Evolutionary conservation across 75 land plant species (phyloP).

Genomic region (Selaginella moellendorffii): DNA sequence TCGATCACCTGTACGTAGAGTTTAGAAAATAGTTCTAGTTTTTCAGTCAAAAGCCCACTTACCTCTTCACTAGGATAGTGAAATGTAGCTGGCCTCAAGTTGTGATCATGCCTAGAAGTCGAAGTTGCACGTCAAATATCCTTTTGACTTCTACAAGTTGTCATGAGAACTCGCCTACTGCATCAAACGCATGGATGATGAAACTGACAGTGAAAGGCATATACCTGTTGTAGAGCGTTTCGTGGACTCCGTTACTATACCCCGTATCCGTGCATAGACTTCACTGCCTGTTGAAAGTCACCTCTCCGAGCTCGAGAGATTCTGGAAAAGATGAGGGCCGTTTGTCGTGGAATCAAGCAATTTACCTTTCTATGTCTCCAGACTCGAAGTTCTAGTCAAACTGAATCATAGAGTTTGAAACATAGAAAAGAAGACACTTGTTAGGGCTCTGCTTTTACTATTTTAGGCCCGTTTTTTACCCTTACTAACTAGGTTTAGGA

Average conservation of each 20-base stretch:
- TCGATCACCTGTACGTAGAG: constrained; percentile 43
- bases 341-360: constrained; percentile 77
- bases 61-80: constrained; percentile 94
- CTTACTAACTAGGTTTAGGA: too few species aligned
- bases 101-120: constrained; percentile 82
- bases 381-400: too few species aligned
- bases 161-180: constrained; percentile 51
- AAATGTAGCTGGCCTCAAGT: constrained; percentile 85
- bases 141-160: constrained; percentile 56
- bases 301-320: neutral
- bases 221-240: constrained; percentile 59
- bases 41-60: neutral
- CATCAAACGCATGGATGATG: constrained; percentile 11
- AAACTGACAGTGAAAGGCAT: too few species aligned
- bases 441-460: too few species aligned
- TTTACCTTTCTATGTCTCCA: too few species aligned
- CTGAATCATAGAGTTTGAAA: too few species aligned
- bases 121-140: constrained; percentile 52
- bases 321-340: constrained; percentile 67
- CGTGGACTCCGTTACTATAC: constrained; percentile 45
- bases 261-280: constrained; percentile 87
- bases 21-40: neutral
- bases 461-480: too few species aligned
- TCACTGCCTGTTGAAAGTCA: constrained; percentile 10
- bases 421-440: too few species aligned